Evolutionary conservation across 371 early-diverging fungal genomes (phyloP).

Genomic region (Basidiobolus meristosporus): DNA sequence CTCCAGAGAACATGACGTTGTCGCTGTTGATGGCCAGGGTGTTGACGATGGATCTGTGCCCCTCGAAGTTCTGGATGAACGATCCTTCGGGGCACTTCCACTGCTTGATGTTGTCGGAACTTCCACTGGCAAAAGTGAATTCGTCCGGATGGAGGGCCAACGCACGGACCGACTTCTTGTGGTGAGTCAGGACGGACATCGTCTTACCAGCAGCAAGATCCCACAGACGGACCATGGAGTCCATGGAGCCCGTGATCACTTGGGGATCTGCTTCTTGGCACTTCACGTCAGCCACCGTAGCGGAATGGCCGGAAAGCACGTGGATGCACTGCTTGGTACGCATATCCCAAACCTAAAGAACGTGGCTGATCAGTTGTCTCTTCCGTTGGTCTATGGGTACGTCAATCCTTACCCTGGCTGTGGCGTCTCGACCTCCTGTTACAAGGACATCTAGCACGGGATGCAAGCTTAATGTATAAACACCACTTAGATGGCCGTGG

Average conservation of each 20-base stretch:
- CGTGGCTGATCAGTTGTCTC: neutral
- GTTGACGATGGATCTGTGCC: constrained; percentile 80
- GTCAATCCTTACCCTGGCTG: constrained; percentile 47
- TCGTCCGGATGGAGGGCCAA: constrained; percentile 80
- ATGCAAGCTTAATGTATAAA: constrained; percentile 77
- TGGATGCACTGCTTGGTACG: constrained; percentile 87
- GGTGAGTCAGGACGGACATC: constrained; percentile 85
- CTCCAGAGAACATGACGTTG: constrained; percentile 84
- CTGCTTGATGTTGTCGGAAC: constrained; percentile 85
- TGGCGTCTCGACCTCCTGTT: constrained; percentile 88
- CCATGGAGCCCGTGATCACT: constrained; percentile 84
- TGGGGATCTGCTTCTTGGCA: constrained; percentile 92
- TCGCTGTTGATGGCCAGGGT: constrained; percentile 75
- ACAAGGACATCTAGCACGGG: constrained; percentile 87
- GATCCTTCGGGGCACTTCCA: constrained; percentile 89
- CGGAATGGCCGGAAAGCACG: constrained; percentile 71
- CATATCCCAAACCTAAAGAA: constrained; percentile 80
- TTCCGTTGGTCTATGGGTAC: neutral
- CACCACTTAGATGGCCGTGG: constrained; percentile 90
- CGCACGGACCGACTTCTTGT: constrained; percentile 90
- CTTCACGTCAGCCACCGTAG: constrained; percentile 69
- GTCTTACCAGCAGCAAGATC: constrained; percentile 93
- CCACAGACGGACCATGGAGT: constrained; percentile 84
- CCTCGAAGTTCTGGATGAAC: constrained; percentile 85
- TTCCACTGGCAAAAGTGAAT: constrained; percentile 83